Conservation (phyloP, 2,329 filamentous ascomycete genomes). For the Epichloe coenophiala region DNA sequence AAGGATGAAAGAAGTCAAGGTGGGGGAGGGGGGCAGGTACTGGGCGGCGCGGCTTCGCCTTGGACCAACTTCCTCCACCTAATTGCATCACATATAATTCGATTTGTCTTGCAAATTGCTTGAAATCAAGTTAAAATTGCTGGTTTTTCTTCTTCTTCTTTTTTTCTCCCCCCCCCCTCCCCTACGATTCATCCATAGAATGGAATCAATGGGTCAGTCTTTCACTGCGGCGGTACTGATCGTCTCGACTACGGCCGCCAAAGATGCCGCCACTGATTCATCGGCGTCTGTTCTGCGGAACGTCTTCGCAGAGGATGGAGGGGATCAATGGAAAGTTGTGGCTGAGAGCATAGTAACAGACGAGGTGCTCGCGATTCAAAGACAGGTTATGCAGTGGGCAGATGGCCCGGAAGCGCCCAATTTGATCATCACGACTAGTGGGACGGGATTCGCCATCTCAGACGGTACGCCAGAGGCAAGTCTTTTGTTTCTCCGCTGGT, state of each 20-base stretch:
- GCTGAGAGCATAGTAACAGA: conserved; percentile 70
- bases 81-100: no score
- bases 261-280: conserved; percentile 66
- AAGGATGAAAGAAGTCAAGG: not conserved
- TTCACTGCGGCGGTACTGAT: conserved; percentile 70
- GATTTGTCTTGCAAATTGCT: no score
- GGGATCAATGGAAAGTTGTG: conserved; percentile 56
- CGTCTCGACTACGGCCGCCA: conserved; percentile 78
- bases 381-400: conserved; percentile 56
- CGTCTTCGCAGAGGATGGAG: conserved; percentile 54
- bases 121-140: no score
- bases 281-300: conserved; percentile 53
- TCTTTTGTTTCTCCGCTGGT: not conserved
- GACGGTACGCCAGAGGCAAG: conserved; percentile 80
- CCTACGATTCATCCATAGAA: not conserved
- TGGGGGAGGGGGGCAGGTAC: not conserved
- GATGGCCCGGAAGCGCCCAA: conserved; percentile 54
- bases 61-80: no score
- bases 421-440: conserved; percentile 77
- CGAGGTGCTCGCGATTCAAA: conserved; percentile 59
- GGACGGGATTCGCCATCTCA: conserved; percentile 77
- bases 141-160: no score
- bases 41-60: no score
- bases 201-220: conserved; percentile 18
- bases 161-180: not conserved